Evolutionary conservation across 495 filamentous ascomycete genomes (phyloP), one percentile per base, ranked within the genome.

Genomic region (Extremus antarcticus): DNA sequence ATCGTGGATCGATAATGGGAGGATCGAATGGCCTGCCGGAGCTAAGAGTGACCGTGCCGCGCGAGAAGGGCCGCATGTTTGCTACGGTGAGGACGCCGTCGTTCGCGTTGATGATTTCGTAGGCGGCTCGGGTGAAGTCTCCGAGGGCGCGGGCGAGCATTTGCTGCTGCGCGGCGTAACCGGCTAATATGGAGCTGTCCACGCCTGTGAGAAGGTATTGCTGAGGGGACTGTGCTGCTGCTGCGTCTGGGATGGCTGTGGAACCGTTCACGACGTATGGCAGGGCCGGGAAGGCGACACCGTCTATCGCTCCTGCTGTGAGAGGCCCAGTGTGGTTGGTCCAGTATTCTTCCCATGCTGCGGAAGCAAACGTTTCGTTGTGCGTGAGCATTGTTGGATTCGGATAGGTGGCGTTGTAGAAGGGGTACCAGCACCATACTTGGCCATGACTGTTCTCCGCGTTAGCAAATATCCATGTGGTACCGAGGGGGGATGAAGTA

Each of bases 91-190:
- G 51, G 15, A 39, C 67, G 23, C 70, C 69, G 59, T 65, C 68
- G 49, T 73, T 73, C 40, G 67, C 68, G 41, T 65, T 67, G 54
- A 74, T 64, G 22, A 73, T 57, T 41, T 76, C 72, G 46, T 67
- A 73, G 1, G 60, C 68, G 17, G 65, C 66, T 4, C 65, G 63
- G 20, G 69, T 70, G 10, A 65, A 63, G 48, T 66, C 64, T 32
- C 71, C 60, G 13, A 76, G 56, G 3, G 58, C 62, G n/a, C 25
- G 16, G 39, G 62, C 55, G 1, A 74, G 47, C 32, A 72, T 51
- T 1, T 22, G 24, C 17, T 66, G 62, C 55, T 77, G 73, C 15
- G 57, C 59, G 3, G 23, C 50, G 54, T 72, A 79, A 20, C 75
- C 76, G 43, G 57, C 57, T 1, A 71, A 25, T 23, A 77, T 52